Conservation (phyloP, 1,284 basidiomycete genomes). For the Fomitopsis palustris region DNA sequence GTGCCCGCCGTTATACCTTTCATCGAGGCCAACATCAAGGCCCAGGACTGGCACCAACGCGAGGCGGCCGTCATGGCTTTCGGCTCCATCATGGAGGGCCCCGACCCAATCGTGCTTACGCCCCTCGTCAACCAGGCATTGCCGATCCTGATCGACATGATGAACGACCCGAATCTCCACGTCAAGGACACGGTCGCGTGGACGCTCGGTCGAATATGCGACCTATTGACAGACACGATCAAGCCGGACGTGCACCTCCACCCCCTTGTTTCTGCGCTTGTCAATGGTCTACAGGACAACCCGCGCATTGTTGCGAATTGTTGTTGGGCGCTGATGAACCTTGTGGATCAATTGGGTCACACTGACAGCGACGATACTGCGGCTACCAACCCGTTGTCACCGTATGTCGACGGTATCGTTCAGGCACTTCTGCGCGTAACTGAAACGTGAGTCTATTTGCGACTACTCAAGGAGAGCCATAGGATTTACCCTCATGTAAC, state of each 20-base stretch:
- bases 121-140: slow-evolving; percentile 95
- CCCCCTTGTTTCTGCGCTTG: slow-evolving; percentile 80
- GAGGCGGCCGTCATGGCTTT: slow-evolving; percentile 99
- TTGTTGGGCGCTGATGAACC: slow-evolving; percentile 96
- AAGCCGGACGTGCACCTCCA: slow-evolving; percentile 89
- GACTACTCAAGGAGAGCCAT: background rate
- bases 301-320: slow-evolving; percentile 91
- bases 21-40: slow-evolving; percentile 95
- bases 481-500: slow-evolving; percentile 15
- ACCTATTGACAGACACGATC: slow-evolving; percentile 84
- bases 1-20: slow-evolving; percentile 95
- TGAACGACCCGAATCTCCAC: slow-evolving; percentile 80
- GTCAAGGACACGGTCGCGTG: slow-evolving; percentile 98
- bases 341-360: slow-evolving; percentile 78
- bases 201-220: slow-evolving; percentile 96
- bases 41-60: slow-evolving; percentile 90
- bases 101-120: slow-evolving; percentile 81
- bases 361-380: slow-evolving; percentile 57
- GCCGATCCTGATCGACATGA: slow-evolving; percentile 94
- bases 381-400: slow-evolving; percentile 68
- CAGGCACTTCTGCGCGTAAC: slow-evolving; percentile 81
- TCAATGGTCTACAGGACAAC: slow-evolving; percentile 78
- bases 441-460: slow-evolving; percentile 59
- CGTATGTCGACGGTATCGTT: slow-evolving; percentile 88
- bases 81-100: slow-evolving; percentile 96